These are phyloP conservation scores for Fusarium hostae DNA, from an alignment of 2,329 filamentous ascomycete genomes.

Conservation along the genomic window DNA sequence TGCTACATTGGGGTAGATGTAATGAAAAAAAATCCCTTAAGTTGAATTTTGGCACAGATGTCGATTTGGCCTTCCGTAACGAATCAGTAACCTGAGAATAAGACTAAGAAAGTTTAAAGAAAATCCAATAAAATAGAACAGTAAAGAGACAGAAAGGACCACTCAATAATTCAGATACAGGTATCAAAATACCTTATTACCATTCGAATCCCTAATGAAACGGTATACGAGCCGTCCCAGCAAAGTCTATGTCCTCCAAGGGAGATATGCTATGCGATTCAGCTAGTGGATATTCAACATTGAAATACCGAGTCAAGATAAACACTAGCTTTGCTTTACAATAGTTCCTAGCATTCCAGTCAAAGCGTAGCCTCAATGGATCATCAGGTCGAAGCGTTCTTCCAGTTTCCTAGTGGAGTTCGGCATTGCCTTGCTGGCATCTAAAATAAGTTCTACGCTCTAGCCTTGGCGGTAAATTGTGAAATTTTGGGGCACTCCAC, in stretches of 20 bases:
- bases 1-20: too few species aligned
- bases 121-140: too few species aligned
- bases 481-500: neutral
- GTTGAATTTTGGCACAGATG: too few species aligned
- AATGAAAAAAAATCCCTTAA: too few species aligned
- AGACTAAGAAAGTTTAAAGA: too few species aligned
- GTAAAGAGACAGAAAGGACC: too few species aligned
- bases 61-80: too few species aligned
- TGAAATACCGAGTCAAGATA: neutral
- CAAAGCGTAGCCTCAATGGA: neutral
- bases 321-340: neutral
- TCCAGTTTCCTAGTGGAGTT: neutral
- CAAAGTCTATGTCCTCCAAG: neutral
- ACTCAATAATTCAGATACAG: too few species aligned
- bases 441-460: slow-evolving; percentile 14
- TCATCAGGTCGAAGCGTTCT: neutral
- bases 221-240: neutral
- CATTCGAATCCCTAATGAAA: too few species aligned
- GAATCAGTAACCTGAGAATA: too few species aligned
- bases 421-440: slow-evolving; percentile 3
- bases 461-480: neutral
- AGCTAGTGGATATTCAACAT: too few species aligned
- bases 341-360: neutral
- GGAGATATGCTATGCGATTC: neutral
- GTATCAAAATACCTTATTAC: too few species aligned